phyloP scores from a whole-genome alignment of 1,284 basidiomycete species.

The Rhizoctonia solani region DNA sequence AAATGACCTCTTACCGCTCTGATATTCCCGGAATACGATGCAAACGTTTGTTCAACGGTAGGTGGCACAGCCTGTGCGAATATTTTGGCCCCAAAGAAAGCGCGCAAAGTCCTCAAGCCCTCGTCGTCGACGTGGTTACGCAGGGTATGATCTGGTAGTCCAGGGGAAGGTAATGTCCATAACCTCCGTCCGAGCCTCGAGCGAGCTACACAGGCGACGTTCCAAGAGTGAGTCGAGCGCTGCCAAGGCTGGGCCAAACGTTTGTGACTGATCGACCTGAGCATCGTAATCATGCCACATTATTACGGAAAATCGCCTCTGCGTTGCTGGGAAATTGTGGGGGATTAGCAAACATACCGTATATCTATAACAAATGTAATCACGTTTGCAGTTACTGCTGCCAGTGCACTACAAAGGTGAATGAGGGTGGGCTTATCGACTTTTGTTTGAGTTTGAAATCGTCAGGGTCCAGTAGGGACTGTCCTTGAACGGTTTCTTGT shows the following conservation, averaged over 20 bases:
- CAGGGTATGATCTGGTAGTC: slow-evolving; percentile 6
- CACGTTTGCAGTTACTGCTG: too few relatives aligned
- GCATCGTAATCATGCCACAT: neutral
- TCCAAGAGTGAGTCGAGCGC: slow-evolving; percentile 9
- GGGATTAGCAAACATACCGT: too few relatives aligned
- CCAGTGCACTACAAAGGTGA: too few relatives aligned
- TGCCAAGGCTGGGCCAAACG: neutral
- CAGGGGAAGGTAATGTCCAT: slow-evolving; percentile 13
- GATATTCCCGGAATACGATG: slow-evolving; percentile 7
- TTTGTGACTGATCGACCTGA: neutral
- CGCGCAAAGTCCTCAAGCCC: neutral
- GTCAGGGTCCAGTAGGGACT: neutral
- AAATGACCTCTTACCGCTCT: neutral
- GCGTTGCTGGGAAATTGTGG: too few relatives aligned
- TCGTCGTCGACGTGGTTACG: slow-evolving; percentile 19
- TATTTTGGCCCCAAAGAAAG: neutral
- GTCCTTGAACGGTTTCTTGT: neutral
- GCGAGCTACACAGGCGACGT: slow-evolving; percentile 13
- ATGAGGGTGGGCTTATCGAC: neutral
- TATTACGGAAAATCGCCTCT: too few relatives aligned
- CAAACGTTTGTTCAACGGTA: slow-evolving; percentile 8
- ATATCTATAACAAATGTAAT: neutral
- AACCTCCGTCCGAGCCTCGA: slow-evolving; percentile 11
- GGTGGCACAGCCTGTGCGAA: slow-evolving; percentile 5
- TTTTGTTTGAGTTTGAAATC: neutral